Evolutionary conservation across 305 asterid species (phyloP), one percentile per base, ranked within the genome.

Genomic region (Euphrasia arctica): DNA sequence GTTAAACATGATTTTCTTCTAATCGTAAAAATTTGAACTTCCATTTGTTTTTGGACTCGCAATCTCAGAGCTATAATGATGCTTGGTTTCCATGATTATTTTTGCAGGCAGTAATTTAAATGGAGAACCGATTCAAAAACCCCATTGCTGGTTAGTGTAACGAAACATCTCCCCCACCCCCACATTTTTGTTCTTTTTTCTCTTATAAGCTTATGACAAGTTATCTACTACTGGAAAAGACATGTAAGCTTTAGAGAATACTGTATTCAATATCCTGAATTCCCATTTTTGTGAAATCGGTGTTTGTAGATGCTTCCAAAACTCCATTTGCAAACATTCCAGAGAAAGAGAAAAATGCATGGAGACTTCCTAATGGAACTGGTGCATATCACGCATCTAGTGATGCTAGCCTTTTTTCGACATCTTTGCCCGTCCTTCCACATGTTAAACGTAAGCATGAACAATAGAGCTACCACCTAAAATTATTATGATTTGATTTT

Each of bases 351-450:
- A 80, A 67, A 74, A 71, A 49, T 70, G 83, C 83, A 18, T 83
- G 95, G 93, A 77, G 68, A 62, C 79, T 82, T 56, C 93, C 86
- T 3, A 71, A 58, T 10, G 78, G 77, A 25, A 61, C 76, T 52
- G 77, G 73, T 76, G 77, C 75, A 29, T 69, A 69, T 77, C 83
- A 78, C 28, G 74, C 87, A 3, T 79, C 89, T 65, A 78, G 64
- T 62, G 95, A 87, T 78, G 92, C 78, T 63, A 90, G 86, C 81
- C 76, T 93, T 72, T 93, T 93, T 77, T 86, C 97, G n/a, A 75
- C 95, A 77, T 93, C 99, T n/a, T 56, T 88, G 73, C 95, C 97
- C 9, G 82, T 80, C 63, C 81, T 84, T 66, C 78, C 82, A 9
- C 95, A 82, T 70, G 79, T 64, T 58, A 83, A 90, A 62, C 49